Evolutionary conservation across 2,329 filamentous ascomycete species (phyloP), one percentile per base, ranked within the genome.

Genomic region (Xylariales sp.): DNA sequence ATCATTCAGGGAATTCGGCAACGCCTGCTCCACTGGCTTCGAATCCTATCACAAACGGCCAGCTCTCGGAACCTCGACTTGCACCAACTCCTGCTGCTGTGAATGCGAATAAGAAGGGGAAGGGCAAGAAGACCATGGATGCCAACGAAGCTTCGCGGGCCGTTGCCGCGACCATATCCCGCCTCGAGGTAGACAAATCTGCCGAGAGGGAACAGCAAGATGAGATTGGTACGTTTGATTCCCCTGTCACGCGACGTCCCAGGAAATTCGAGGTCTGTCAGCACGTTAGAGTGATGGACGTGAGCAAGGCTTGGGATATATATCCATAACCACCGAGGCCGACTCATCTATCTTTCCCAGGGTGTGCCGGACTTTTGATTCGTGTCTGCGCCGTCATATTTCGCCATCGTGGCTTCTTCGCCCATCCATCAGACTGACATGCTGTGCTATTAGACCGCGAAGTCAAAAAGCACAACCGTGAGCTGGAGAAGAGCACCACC

Each of bases 121-220:
- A 94, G 69, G 80, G 76, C 52, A 95, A 94, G 70, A 95, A 94
- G 68, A 72, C 78, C 35, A 70, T 87, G 50, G 90, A 95, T 61
- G 86, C 88, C 15, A 87, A 80, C 55, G 93, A 97, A 65, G 89
- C 90, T 34, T 88, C 88, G 47, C 94, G 95, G 65, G 77, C 96
- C 50, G 78, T 98, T 38, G 85, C 90, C 48, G 88, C 90, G 47
- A 88, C 94, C 59, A 96, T 98, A 60, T 91, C 89, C 16, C 93
- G 97, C 68, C 72, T 98, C 45, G 93, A 98, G 64, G 86, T 88
- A 48, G 90, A 96, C 72, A 87, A 86, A 37, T 89, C 89, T 9
- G 88, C 88, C 45, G 90, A 95, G 62, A 95, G 94, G 65, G 91
- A 95, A 54, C 88, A 96, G 66, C 90, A 96, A 67, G 80, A 86